phyloP scores from a whole-genome alignment of 1,284 basidiomycete genomes.

The Ceratobasidium sp. region DNA sequence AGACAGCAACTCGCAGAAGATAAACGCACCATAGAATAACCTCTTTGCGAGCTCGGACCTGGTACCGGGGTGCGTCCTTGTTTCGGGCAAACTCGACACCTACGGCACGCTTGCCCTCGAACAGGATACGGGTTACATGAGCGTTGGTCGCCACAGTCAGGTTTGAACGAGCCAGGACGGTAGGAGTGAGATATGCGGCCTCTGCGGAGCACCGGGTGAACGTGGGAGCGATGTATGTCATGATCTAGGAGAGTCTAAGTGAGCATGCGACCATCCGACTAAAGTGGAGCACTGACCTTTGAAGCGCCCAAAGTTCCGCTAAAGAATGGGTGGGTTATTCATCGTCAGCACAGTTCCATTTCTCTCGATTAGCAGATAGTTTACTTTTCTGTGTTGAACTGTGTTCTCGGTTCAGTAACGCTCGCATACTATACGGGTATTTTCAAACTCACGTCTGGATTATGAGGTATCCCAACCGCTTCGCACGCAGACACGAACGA shows the following conservation, averaged over 20 bases:
- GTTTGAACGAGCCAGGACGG: conserved; percentile 68
- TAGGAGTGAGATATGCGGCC: conserved; percentile 66
- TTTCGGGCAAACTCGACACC: conserved; percentile 64
- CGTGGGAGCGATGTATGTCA: conserved; percentile 24
- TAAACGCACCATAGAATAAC: conserved; percentile 56
- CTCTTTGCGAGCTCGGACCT: conserved; percentile 61
- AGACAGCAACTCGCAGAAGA: not conserved
- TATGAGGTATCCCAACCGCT: conserved; percentile 15
- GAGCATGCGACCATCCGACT: not conserved
- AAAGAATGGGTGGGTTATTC: not conserved
- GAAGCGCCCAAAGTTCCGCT: conserved; percentile 60
- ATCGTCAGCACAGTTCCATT: not conserved
- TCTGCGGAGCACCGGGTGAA: conserved; percentile 52
- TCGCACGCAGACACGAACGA: conserved; percentile 19
- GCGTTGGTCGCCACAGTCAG: conserved; percentile 64
- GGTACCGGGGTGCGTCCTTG: conserved; percentile 51
- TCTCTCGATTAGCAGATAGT: too few relatives aligned
- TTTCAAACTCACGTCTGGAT: conserved; percentile 13
- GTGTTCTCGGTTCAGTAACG: not conserved
- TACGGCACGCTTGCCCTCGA: conserved; percentile 55
- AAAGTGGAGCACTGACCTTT: conserved; percentile 51
- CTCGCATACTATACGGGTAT: not conserved
- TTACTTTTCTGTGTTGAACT: conserved; percentile 65
- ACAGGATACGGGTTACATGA: conserved; percentile 61
- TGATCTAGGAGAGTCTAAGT: not conserved